Percentiles rank a stretch among this genome's conserved stretches.
These are phyloP conservation scores for Mesembryanthemum crystallinum DNA, from an alignment of 148 eudicot genomes.

Conservation along the genomic window DNA sequence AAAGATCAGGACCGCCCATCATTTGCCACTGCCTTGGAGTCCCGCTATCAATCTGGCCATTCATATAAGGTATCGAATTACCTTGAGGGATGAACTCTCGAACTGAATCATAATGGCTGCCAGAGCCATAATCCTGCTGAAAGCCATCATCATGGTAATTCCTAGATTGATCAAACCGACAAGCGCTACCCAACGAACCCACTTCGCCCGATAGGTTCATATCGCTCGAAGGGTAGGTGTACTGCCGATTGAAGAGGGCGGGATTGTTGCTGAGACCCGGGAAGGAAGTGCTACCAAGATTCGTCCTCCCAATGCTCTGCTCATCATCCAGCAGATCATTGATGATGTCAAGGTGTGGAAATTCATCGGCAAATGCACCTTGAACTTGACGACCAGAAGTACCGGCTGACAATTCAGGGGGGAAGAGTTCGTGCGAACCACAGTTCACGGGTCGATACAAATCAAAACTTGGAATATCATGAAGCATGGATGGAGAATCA, in stretches of 20 bases:
- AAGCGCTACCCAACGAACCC: slow-evolving; percentile 49
- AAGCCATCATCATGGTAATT: slow-evolving; percentile 57
- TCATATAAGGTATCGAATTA: slow-evolving; percentile 44
- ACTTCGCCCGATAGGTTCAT: slow-evolving; percentile 41
- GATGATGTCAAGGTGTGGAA: slow-evolving; percentile 96
- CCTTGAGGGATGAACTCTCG: slow-evolving; percentile 51
- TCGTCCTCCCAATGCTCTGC: slow-evolving; percentile 37
- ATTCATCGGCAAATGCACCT: slow-evolving; percentile 59
- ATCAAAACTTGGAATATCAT: slow-evolving; percentile 39
- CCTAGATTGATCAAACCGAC: slow-evolving; percentile 55
- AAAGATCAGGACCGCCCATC: slow-evolving; percentile 43
- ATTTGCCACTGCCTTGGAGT: slow-evolving; percentile 60
- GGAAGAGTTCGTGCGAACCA: slow-evolving; percentile 38
- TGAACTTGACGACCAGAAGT: slow-evolving; percentile 63
- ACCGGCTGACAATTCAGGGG: slow-evolving; percentile 41
- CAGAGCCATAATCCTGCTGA: slow-evolving; percentile 46
- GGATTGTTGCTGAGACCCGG: slow-evolving; percentile 42
- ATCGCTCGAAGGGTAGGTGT: slow-evolving; percentile 46
- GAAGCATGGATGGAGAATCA: slow-evolving; percentile 40
- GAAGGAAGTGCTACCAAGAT: slow-evolving; percentile 28
- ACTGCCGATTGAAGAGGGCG: slow-evolving; percentile 47
- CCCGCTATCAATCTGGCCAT: slow-evolving; percentile 61
- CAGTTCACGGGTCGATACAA: slow-evolving; percentile 35
- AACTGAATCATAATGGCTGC: slow-evolving; percentile 42
- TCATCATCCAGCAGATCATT: slow-evolving; percentile 91